phyloP scores from a whole-genome alignment of 495 filamentous ascomycete genomes.

The Xylaria cubensis region DNA sequence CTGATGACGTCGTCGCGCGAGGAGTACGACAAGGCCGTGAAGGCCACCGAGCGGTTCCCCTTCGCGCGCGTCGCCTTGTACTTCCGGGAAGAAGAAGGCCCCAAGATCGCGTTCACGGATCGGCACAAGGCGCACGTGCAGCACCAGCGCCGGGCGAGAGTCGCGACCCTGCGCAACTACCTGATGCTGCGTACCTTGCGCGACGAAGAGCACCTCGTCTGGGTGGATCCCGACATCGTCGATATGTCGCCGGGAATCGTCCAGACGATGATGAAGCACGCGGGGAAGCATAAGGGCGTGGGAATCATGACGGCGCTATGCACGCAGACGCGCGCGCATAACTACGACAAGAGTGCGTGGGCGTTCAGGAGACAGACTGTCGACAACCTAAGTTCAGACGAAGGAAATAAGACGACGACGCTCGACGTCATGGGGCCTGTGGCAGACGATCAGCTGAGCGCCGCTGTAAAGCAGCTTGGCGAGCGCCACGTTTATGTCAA shows the following conservation, averaged over 20 bases:
- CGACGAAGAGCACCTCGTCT: slow-evolving; percentile 34
- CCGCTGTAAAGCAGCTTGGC: slow-evolving; percentile 45
- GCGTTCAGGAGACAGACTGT: neutral
- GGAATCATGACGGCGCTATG: slow-evolving; percentile 36
- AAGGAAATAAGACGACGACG: slow-evolving; percentile 6
- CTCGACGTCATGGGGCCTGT: slow-evolving; percentile 48
- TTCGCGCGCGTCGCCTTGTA: slow-evolving; percentile 33
- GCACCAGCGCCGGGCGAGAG: slow-evolving; percentile 21
- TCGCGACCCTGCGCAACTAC: slow-evolving; percentile 34
- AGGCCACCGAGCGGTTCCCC: slow-evolving; percentile 27
- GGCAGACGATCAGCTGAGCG: slow-evolving; percentile 47
- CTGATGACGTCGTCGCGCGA: slow-evolving; percentile 34
- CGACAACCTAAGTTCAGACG: neutral
- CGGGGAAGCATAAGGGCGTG: slow-evolving; percentile 25
- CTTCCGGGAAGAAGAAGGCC: slow-evolving; percentile 31
- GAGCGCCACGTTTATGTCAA: slow-evolving; percentile 29
- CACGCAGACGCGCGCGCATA: slow-evolving; percentile 30
- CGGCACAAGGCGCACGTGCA: slow-evolving; percentile 31
- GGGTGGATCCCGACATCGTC: slow-evolving; percentile 36
- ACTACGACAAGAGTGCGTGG: slow-evolving; percentile 39
- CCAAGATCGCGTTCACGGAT: slow-evolving; percentile 28
- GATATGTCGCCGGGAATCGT: slow-evolving; percentile 29
- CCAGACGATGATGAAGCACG: slow-evolving; percentile 33
- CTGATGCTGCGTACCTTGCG: slow-evolving; percentile 33
- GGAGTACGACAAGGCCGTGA: slow-evolving; percentile 30